Evolutionary conservation across 495 filamentous ascomycete genomes (phyloP), one percentile per base, ranked within the genome.

Genomic region (Staphylotrichum longicolle): DNA sequence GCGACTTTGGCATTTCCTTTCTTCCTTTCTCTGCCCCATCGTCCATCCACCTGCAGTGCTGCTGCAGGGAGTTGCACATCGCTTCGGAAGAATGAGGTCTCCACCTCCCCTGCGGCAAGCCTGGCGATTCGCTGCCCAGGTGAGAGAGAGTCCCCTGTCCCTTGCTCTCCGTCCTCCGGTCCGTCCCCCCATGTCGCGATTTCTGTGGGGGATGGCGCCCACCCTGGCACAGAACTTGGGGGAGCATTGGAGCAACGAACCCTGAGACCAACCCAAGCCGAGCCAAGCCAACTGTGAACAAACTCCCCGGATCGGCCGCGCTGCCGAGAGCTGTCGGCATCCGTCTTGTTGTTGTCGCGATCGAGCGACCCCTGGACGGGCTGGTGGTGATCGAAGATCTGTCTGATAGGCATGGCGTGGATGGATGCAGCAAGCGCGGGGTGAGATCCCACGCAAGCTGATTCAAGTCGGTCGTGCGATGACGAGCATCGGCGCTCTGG

Each of bases 111-210:
- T 20, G 27, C 57, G 57, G 57, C 57, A 60, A 60, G 47, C 39
- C 57, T 60, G 41, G 46, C 56, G 56, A 58, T 50, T 58, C 56
- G 56, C 42, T 56, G 37, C 34, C 8, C 3, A 7, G 15, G 12
- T n/a, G 4, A 5, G 41, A 27, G 8, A 7, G 49, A 27, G 15
- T 7, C 34, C 45, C 44, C 34, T 44, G 39, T 45, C 53, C 40
- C n/a, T 7, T 48, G 45, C 44, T 33, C 46, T 42, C 57, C 49
- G 39, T 35, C 49, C 30, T 35, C n/a, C 57, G 57, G 57, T 60
- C 57, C 57, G 57, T 60, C 54, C 57, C 54, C 54, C 56, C 56
- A 49, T 60, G 57, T 60, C 47, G 48, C 40, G 48, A 60, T 60
- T 40, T 30, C 47, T 35, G 40, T 52, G 48, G 57, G 57, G 57